Evolutionary conservation across 257 asterid genomes (phyloP), one percentile per base, ranked within the genome.

Genomic region (Ehretia macrophylla): DNA sequence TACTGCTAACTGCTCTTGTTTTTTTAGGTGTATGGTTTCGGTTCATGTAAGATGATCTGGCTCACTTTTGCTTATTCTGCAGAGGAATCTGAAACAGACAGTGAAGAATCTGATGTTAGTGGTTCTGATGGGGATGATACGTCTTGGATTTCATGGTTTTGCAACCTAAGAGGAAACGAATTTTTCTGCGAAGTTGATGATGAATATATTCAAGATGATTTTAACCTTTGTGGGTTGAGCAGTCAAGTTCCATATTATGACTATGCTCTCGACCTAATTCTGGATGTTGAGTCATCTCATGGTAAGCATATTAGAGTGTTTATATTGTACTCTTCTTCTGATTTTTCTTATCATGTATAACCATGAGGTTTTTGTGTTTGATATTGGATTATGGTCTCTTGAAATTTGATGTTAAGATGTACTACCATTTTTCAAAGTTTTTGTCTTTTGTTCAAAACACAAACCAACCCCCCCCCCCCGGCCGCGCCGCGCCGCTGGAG

Each of bases 91-190:
- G 96, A 84, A 59, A 82, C 97, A 65, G 99, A 88, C 75, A 88
- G 91, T 72, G 99, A 88, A 74, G 99, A 81, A 71, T 88, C 97
- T 68, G 97, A 92, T 67, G 89, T 83, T 65, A 92, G 97, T 75
- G 99, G 95, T 58, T 88, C 99, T 64, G 99, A 92, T 59, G 99
- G 97, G 75, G 99, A 92, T 49, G 97, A 92, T 68, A 84, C 97
- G 44, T 92, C 97, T 13, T 92, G 99, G 99, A 89, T 92, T 73
- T 86, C 97, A 32, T 92, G 99, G 99, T 92, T 88, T 76, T 92
- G 99, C 84, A 92, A 92, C 75, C 76, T 88, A 80, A 81, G 99
- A n/a, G 99, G 99, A 64, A 92, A 92, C 16, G 99, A 92, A 71
- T 88, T 92, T 77, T 92, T 92, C 62, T 92, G 99, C 62, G 96